phyloP scores from a whole-genome alignment of 2,329 filamentous ascomycete species.

The Trichoderma endophyticum region DNA sequence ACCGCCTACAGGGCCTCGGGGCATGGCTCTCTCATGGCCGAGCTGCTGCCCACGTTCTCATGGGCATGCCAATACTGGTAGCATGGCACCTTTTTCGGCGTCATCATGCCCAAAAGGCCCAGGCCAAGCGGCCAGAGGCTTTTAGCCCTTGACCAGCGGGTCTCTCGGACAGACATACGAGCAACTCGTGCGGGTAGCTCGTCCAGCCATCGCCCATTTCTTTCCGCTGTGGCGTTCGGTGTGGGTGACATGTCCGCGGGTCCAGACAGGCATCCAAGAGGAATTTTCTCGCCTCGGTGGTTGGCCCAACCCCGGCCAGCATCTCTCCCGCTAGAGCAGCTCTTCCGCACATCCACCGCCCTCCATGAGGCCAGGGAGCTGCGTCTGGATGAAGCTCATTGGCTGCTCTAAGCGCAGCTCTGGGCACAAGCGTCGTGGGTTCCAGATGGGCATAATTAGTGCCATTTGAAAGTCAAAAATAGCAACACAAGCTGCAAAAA shows the following conservation, averaged over 20 bases:
- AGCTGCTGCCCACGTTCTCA: not conserved
- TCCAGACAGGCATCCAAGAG: constrained; percentile 13
- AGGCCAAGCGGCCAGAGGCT: constrained; percentile 4
- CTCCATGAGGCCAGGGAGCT: constrained; percentile 14
- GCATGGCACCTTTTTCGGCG: not conserved
- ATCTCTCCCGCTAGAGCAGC: constrained; percentile 22
- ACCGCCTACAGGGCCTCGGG: not conserved
- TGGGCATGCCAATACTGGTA: not conserved
- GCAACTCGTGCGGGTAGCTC: not conserved
- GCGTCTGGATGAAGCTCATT: constrained; percentile 38
- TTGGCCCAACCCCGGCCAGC: constrained; percentile 17
- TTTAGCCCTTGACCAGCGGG: constrained; percentile 1
- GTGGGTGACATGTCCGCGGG: constrained; percentile 17
- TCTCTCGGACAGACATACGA: not conserved
- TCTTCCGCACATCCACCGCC: constrained; percentile 31
- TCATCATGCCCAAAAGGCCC: not conserved
- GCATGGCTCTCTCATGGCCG: not conserved
- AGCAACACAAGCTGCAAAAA: constrained; percentile 31
- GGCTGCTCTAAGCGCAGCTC: constrained; percentile 47
- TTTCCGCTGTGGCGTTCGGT: constrained; percentile 9
- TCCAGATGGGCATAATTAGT: constrained; percentile 26
- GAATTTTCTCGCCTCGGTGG: constrained; percentile 13
- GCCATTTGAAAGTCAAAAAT: constrained; percentile 37
- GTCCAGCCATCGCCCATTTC: not conserved
- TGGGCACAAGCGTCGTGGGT: constrained; percentile 25